Percentiles rank a stretch among this genome's conserved stretches.
Evolutionary conservation across 306 rosid genomes (phyloP).

Genomic region (Inga leiocalycina): DNA sequence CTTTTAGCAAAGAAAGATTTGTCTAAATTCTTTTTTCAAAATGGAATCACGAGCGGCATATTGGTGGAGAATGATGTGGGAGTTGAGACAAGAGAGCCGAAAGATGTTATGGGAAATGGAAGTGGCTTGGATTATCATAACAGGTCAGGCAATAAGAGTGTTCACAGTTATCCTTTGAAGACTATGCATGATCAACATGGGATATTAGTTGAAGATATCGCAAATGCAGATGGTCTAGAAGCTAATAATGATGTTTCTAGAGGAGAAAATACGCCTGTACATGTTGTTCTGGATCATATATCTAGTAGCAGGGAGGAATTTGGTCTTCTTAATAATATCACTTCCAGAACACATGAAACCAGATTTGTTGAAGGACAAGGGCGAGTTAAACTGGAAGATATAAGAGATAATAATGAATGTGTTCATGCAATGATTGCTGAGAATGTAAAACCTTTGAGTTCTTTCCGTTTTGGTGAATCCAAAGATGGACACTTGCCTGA

Average conservation of each 20-base stretch:
- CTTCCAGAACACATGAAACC: slow-evolving; percentile 12
- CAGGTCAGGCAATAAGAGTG: neutral
- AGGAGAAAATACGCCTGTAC: slow-evolving; percentile 12
- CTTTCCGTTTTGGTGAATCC: slow-evolving; percentile 24
- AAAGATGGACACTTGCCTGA: neutral
- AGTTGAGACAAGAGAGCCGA: slow-evolving; percentile 11
- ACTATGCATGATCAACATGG: neutral
- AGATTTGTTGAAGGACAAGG: slow-evolving; percentile 18
- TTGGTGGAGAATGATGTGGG: neutral
- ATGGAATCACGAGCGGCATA: slow-evolving; percentile 24
- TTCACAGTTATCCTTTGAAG: neutral
- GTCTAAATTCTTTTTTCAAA: slow-evolving; percentile 42
- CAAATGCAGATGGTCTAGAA: slow-evolving; percentile 5
- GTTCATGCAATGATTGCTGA: slow-evolving; percentile 16
- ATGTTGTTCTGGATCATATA: slow-evolving; percentile 26
- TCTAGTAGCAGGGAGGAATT: slow-evolving; percentile 6
- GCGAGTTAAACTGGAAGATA: slow-evolving; percentile 20
- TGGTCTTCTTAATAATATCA: neutral
- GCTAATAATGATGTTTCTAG: slow-evolving; percentile 20
- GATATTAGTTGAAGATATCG: slow-evolving; percentile 5
- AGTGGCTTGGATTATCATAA: neutral
- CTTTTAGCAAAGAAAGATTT: slow-evolving; percentile 50
- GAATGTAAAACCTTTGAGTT: slow-evolving; percentile 18
- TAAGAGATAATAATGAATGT: slow-evolving; percentile 15
- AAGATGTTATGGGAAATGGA: slow-evolving; percentile 10